phyloP scores from a whole-genome alignment of 2,329 filamentous ascomycete genomes.

The Anthostomella pinea region DNA sequence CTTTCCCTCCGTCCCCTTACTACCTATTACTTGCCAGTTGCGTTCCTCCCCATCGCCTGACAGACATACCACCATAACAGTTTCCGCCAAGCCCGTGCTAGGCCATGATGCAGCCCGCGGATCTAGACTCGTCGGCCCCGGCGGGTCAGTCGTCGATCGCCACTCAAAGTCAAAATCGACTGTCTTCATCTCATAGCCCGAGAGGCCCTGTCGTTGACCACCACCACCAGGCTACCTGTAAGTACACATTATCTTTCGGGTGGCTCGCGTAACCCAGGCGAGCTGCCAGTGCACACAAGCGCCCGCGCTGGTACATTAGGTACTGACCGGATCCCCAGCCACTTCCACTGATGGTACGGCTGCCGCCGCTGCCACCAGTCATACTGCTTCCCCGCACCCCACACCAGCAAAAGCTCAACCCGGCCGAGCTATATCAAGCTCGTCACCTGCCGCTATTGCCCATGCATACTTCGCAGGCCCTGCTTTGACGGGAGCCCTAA shows the following conservation, averaged over 20 bases:
- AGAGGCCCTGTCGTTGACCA: slow-evolving; percentile 3
- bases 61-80: too few species aligned
- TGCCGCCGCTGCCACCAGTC: slow-evolving; percentile 26
- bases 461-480: slow-evolving; percentile 9
- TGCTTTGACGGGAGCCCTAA: slow-evolving; percentile 10
- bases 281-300: too few species aligned
- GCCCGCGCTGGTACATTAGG: background rate
- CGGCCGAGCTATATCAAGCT: slow-evolving; percentile 23
- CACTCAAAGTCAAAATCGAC: slow-evolving; percentile 14
- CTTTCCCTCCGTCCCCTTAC: too few species aligned
- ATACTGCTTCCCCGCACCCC: slow-evolving; percentile 30
- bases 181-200: too few species aligned
- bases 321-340: slow-evolving; percentile 13
- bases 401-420: slow-evolving; percentile 21
- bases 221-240: slow-evolving; percentile 2
- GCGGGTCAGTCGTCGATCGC: slow-evolving; percentile 18
- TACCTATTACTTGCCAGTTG: too few species aligned
- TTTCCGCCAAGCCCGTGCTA: background rate
- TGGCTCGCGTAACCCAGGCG: background rate
- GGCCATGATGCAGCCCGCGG: slow-evolving; percentile 7
- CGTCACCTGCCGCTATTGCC: slow-evolving; percentile 16
- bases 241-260: background rate
- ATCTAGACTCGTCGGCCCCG: slow-evolving; percentile 17
- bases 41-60: too few species aligned
- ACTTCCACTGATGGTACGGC: slow-evolving; percentile 15